Conservation (phyloP, 371 early-diverging fungal species). For the Mortierella sp. region DNA sequence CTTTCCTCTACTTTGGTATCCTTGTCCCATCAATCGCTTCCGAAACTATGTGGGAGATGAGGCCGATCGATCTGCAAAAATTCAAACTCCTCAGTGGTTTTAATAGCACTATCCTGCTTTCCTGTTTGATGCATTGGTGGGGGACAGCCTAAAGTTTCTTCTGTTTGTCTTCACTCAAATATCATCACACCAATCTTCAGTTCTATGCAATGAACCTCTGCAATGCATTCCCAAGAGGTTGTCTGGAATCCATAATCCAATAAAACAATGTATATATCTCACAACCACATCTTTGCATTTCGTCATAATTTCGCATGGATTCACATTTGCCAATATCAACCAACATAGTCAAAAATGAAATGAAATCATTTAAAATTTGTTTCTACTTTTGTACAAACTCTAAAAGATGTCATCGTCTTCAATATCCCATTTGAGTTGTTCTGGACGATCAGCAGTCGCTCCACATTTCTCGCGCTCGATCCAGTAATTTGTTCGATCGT, state of each 20-base stretch:
- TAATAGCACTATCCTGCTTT: constrained; percentile 36
- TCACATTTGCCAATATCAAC: not conserved
- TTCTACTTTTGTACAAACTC: not conserved
- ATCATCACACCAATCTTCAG: not conserved
- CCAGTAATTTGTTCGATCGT: constrained; percentile 63
- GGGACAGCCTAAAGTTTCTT: constrained; percentile 36
- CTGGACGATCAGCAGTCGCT: constrained; percentile 39
- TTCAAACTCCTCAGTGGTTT: constrained; percentile 49
- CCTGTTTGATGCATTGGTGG: constrained; percentile 54
- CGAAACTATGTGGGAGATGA: constrained; percentile 52
- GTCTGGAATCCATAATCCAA: not conserved
- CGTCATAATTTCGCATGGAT: constrained; percentile 5
- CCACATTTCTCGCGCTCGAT: constrained; percentile 59
- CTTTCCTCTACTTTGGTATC: constrained; percentile 48
- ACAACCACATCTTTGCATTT: not conserved
- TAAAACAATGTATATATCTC: not conserved
- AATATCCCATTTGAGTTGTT: constrained; percentile 59
- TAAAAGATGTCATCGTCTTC: constrained; percentile 59
- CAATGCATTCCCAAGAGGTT: no score
- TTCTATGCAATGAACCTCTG: not conserved
- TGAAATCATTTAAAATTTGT: no score
- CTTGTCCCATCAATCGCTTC: constrained; percentile 36
- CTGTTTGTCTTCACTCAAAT: not conserved
- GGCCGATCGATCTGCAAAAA: constrained; percentile 54
- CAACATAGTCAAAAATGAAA: no score